Conservation (phyloP, 2,329 filamentous ascomycete species). For the Ophiostoma pallidulum region DNA sequence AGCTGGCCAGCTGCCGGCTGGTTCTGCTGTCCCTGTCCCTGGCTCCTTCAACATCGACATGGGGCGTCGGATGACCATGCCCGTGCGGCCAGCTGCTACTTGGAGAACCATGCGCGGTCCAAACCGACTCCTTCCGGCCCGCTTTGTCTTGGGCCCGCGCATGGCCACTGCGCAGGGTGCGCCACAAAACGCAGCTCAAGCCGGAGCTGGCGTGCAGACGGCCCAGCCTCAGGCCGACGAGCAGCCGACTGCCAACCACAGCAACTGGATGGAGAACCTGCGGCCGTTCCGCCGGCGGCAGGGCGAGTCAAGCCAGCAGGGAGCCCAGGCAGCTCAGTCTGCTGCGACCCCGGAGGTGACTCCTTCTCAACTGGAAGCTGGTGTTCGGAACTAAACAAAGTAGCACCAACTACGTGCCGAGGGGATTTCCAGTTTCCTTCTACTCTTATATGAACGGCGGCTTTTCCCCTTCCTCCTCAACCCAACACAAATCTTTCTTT, state of each 20-base stretch:
- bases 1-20: conserved; percentile 19
- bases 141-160: conserved; percentile 1
- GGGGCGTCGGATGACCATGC: conserved; percentile 37
- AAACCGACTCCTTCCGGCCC: conserved; percentile 14
- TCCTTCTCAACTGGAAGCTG: conserved; percentile 28
- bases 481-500: too few species aligned
- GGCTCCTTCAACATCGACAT: too few species aligned
- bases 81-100: conserved; percentile 30
- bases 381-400: conserved; percentile 18
- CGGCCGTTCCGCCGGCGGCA: conserved; percentile 7
- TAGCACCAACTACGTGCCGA: too few species aligned
- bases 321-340: not conserved
- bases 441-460: too few species aligned
- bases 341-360: conserved; percentile 22
- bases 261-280: conserved; percentile 5
- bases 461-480: not conserved
- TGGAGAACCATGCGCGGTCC: conserved; percentile 29
- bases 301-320: not conserved
- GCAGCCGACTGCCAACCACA: conserved; percentile 1
- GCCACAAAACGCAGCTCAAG: not conserved
- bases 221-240: not conserved
- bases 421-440: too few species aligned
- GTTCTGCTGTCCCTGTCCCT: conserved; percentile 21
- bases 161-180: not conserved
- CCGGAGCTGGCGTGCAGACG: not conserved